Conservation (phyloP, 1,139 yeast genomes). For the Eremothecium sinecaudum region DNA sequence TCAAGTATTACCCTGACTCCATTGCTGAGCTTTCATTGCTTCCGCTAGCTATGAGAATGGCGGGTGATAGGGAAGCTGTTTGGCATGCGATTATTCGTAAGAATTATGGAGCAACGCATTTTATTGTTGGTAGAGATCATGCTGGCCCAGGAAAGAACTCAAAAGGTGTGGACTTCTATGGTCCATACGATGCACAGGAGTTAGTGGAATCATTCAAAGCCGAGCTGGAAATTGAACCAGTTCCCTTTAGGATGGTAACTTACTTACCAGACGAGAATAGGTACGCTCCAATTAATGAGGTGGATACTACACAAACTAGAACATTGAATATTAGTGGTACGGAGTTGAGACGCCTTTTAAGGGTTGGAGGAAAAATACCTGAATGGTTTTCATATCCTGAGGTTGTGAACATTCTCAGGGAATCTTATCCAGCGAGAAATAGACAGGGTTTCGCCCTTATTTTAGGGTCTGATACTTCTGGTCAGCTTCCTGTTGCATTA, state of each 20-base stretch:
- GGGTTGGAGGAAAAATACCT: constrained; percentile 82
- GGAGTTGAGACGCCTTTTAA: constrained; percentile 79
- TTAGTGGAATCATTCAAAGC: constrained; percentile 64
- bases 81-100: constrained; percentile 98
- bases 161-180: constrained; percentile 87
- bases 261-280: constrained; percentile 92
- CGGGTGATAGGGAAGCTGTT: constrained; percentile 95
- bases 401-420: constrained; percentile 83
- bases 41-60: constrained; percentile 98
- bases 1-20: constrained; percentile 88
- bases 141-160: constrained; percentile 97
- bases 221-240: constrained; percentile 82
- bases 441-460: constrained; percentile 76
- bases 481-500: constrained; percentile 71
- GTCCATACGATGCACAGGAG: constrained; percentile 94
- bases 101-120: constrained; percentile 94
- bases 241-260: constrained; percentile 95
- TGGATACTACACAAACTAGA: constrained; percentile 58
- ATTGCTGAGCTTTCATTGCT: constrained; percentile 81
- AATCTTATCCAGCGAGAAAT: constrained; percentile 86
- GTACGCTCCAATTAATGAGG: constrained; percentile 91
- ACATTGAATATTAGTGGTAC: constrained; percentile 94
- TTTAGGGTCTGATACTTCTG: constrained; percentile 32
- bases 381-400: constrained; percentile 97
- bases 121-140: constrained; percentile 96